Evolutionary conservation across 2,329 filamentous ascomycete genomes (phyloP).

Genomic region (Lasiodiplodia hormozganensis): DNA sequence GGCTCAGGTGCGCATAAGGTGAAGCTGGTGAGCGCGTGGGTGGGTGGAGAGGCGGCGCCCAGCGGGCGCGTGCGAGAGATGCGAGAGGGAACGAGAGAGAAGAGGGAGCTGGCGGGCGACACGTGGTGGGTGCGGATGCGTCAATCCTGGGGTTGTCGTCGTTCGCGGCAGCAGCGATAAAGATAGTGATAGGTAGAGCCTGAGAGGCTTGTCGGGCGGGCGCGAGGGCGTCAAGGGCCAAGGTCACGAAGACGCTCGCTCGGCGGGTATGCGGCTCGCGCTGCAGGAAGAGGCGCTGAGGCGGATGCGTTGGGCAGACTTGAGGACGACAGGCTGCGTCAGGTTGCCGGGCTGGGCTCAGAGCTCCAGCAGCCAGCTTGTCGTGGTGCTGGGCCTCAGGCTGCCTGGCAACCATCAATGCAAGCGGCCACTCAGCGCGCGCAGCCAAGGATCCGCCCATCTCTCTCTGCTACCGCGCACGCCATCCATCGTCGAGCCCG

Average conservation of each 20-base stretch:
- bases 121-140: constrained; percentile 32
- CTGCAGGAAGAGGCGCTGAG: constrained; percentile 25
- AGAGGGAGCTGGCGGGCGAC: constrained; percentile 18
- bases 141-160: constrained; percentile 29
- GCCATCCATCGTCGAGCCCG: not conserved
- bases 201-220: constrained; percentile 12
- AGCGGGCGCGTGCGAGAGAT: constrained; percentile 3
- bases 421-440: not conserved
- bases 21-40: not conserved
- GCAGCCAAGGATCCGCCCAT: constrained; percentile 4
- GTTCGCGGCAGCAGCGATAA: constrained; percentile 28
- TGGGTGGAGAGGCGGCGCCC: not conserved
- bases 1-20: constrained; percentile 28
- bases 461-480: not conserved
- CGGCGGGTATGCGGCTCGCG: constrained; percentile 22
- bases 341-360: constrained; percentile 1
- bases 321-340: constrained; percentile 11
- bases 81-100: not conserved
- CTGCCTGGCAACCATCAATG: not conserved
- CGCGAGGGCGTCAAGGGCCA: constrained; percentile 5
- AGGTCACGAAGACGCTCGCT: constrained; percentile 2
- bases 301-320: constrained; percentile 23
- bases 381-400: constrained; percentile 2
- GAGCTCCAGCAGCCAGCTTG: not conserved
- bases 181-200: constrained; percentile 28